These are phyloP conservation scores for Fusarium musae DNA, from an alignment of 2,329 filamentous ascomycete species.

Conservation along the genomic window DNA sequence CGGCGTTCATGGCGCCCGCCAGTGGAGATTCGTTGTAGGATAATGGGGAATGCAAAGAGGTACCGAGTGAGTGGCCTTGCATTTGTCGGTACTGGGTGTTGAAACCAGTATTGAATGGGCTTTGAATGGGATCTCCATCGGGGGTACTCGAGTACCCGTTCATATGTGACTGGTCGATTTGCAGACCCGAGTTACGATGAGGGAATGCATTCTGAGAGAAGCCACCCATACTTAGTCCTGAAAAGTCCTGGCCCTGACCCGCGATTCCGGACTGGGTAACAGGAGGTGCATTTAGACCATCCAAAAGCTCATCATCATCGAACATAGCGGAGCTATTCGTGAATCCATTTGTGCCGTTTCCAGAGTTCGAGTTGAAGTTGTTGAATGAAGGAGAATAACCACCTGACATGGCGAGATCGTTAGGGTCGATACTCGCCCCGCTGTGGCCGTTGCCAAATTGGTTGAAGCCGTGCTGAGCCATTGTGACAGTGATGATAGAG, in stretches of 20 bases:
- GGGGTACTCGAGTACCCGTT: conserved; percentile 91
- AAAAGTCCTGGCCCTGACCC: conserved; percentile 66
- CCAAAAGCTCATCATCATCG: conserved; percentile 88
- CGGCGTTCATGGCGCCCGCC: conserved; percentile 61
- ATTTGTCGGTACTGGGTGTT: conserved; percentile 82
- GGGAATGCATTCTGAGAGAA: conserved; percentile 64
- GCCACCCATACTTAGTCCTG: conserved; percentile 65
- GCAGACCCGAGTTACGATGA: conserved; percentile 62
- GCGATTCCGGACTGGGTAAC: conserved; percentile 63
- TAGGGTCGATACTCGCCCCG: conserved; percentile 79
- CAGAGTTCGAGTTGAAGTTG: conserved; percentile 66
- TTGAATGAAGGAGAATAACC: conserved; percentile 70
- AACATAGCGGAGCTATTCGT: conserved; percentile 82
- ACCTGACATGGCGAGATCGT: conserved; percentile 78
- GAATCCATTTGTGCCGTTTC: conserved; percentile 75
- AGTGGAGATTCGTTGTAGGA: conserved; percentile 54
- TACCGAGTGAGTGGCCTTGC: conserved; percentile 67
- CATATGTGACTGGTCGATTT: conserved; percentile 71
- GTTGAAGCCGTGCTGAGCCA: conserved; percentile 68
- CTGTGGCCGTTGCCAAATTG: conserved; percentile 66
- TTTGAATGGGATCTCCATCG: conserved; percentile 91
- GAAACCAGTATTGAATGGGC: conserved; percentile 84
- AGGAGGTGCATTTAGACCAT: conserved; percentile 71
- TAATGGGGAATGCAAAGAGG: conserved; percentile 57
- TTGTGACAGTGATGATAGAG: conserved; percentile 44